A percentile compares a stretch with the other conserved stretches of the same genome.
These are phyloP conservation scores for Porcisia deanei DNA, from an alignment of 208 protist genomes.

Conservation along the genomic window DNA sequence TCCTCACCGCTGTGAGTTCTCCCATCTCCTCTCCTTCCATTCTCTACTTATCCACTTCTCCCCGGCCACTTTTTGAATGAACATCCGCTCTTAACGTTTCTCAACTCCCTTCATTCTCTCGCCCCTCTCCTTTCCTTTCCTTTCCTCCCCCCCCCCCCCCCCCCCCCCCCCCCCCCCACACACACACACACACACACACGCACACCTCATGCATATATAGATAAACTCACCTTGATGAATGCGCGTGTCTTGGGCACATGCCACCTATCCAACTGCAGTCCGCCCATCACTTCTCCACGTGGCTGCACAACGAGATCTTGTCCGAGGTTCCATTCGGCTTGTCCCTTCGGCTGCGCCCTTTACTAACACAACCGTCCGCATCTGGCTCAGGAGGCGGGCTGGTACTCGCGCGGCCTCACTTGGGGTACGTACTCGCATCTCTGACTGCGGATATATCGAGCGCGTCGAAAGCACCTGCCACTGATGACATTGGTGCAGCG, in stretches of 20 bases:
- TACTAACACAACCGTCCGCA: background rate
- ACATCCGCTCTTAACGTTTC: background rate
- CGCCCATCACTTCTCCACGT: conserved; percentile 13
- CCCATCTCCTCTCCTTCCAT: background rate
- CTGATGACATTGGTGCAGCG: background rate
- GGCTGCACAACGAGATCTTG: conserved; percentile 20
- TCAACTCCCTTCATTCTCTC: background rate
- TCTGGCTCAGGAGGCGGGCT: background rate
- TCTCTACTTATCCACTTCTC: no score
- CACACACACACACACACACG: background rate
- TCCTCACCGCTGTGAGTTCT: background rate
- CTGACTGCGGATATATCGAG: background rate
- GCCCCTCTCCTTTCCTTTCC: background rate
- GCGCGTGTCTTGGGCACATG: conserved; percentile 2
- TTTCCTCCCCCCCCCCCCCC: background rate
- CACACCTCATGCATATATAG: no score
- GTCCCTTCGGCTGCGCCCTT: conserved; percentile 13
- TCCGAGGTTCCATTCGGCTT: conserved; percentile 18
- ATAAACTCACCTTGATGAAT: background rate
- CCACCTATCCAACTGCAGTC: conserved; percentile 3
- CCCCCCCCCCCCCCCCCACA: background rate
- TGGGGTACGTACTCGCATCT: conserved; percentile 17
- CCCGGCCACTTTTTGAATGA: background rate
- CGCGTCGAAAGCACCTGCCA: background rate
- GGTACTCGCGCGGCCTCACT: conserved; percentile 21